Percentiles rank a stretch among this genome's conserved stretches.
Conservation (phyloP, 169 alveolate genomes). For the Cryptosporidium sp. region DNA sequence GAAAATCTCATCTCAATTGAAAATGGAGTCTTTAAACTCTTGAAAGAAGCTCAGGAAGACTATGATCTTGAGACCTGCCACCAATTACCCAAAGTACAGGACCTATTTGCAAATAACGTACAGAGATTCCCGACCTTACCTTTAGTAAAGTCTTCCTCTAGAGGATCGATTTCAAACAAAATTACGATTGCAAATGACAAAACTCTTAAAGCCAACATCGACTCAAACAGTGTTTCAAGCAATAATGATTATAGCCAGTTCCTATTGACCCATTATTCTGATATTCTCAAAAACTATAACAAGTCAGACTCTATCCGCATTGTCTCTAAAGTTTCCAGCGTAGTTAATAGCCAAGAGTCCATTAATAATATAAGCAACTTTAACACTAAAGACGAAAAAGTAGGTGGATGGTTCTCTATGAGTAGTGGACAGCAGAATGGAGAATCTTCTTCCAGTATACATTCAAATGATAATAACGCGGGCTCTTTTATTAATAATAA, state of each 20-base stretch:
- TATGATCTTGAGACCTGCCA: not conserved
- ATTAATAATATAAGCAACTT: not conserved
- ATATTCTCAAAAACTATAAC: not conserved
- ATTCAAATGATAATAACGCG: not conserved
- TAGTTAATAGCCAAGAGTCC: not conserved
- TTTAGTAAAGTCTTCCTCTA: slow-evolving; percentile 4
- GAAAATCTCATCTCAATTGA: not conserved
- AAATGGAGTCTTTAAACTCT: not conserved
- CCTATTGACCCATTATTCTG: slow-evolving; percentile 23
- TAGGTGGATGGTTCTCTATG: slow-evolving; percentile 7
- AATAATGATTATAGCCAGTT: not conserved
- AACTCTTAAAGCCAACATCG: slow-evolving; percentile 27
- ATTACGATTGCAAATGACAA: slow-evolving; percentile 38
- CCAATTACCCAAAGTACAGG: slow-evolving; percentile 3
- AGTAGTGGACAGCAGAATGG: not conserved
- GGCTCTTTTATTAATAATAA: not conserved
- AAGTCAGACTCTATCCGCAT: not conserved
- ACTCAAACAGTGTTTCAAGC: not conserved
- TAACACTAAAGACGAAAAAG: not conserved
- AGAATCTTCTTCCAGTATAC: not conserved
- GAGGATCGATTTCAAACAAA: slow-evolving; percentile 30
- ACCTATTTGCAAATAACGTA: slow-evolving; percentile 1
- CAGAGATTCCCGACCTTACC: slow-evolving; percentile 23
- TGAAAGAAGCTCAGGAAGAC: not conserved
- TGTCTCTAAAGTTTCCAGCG: not conserved